These are phyloP conservation scores for Nakaseomyces kungkrabaensis DNA, from an alignment of 1,139 yeast species.

Conservation along the genomic window DNA sequence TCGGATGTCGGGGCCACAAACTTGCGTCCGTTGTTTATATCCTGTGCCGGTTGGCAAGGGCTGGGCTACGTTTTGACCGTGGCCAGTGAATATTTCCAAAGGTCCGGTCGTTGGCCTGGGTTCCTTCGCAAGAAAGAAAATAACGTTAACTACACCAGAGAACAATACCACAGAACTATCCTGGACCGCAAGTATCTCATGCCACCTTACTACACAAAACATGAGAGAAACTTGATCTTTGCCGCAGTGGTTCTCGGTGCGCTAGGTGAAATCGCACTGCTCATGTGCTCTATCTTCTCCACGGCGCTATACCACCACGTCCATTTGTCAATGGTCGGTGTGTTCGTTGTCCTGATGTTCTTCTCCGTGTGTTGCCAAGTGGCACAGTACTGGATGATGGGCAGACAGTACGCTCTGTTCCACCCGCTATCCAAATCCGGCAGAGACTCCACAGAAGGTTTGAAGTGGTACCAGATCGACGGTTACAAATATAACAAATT, in stretches of 20 bases:
- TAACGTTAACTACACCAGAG: neutral
- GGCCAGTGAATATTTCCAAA: constrained; percentile 29
- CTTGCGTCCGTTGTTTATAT: constrained; percentile 70
- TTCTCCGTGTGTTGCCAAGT: constrained; percentile 53
- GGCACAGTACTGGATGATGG: constrained; percentile 52
- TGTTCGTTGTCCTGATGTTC: constrained; percentile 63
- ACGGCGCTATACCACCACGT: constrained; percentile 49
- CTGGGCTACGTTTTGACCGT: constrained; percentile 59
- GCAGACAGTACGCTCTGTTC: constrained; percentile 37
- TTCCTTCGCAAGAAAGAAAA: constrained; percentile 4
- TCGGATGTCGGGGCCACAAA: constrained; percentile 83
- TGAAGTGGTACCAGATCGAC: constrained; percentile 27
- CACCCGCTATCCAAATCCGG: constrained; percentile 20
- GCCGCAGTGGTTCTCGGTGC: constrained; percentile 34
- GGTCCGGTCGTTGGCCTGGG: constrained; percentile 10
- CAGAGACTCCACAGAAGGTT: constrained; percentile 2
- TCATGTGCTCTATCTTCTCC: constrained; percentile 67
- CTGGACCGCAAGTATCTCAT: constrained; percentile 15
- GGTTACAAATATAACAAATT: constrained; percentile 33
- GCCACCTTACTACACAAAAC: constrained; percentile 33
- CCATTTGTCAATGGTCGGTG: constrained; percentile 61
- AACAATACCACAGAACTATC: neutral
- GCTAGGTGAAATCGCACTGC: constrained; percentile 68
- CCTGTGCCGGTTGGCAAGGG: constrained; percentile 71
- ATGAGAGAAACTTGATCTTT: constrained; percentile 31